Percentiles rank a stretch among this genome's conserved stretches.
Conservation (phyloP, 306 rosid species). For the Gastrolobium villosum region DNA sequence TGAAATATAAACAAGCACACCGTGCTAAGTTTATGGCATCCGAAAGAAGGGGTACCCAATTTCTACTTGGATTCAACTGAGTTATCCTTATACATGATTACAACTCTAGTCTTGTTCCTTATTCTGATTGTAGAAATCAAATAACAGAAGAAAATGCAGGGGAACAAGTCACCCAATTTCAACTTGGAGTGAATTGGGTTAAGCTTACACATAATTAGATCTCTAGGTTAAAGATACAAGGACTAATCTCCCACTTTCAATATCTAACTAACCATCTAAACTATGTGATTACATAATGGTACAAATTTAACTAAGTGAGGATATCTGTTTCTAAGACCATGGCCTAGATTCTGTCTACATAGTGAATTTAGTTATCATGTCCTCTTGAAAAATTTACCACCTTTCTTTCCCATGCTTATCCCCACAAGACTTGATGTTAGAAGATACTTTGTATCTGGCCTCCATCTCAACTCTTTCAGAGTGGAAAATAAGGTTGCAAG, state of each 20-base stretch:
- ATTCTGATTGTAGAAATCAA: conserved; percentile 14
- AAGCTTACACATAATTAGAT: conserved; percentile 52
- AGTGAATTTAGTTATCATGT: conserved; percentile 53
- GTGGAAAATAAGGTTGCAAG: conserved; percentile 68
- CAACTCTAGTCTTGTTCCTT: conserved; percentile 36
- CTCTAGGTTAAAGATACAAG: conserved; percentile 29
- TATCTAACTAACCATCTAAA: conserved; percentile 56
- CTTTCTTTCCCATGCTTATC: conserved; percentile 77
- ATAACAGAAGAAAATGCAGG: conserved; percentile 26
- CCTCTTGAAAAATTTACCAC: conserved; percentile 78
- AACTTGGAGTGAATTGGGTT: conserved; percentile 30
- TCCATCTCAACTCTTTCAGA: conserved; percentile 87
- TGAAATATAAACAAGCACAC: not conserved
- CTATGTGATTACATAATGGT: conserved; percentile 47
- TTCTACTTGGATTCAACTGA: conserved; percentile 1
- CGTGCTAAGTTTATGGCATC: not conserved
- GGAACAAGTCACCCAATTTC: conserved; percentile 43
- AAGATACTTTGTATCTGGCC: conserved; percentile 75
- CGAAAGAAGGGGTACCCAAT: conserved; percentile 11
- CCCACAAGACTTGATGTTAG: conserved; percentile 65
- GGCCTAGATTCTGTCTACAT: conserved; percentile 48
- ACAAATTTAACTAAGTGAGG: conserved; percentile 51
- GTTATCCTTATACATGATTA: conserved; percentile 34
- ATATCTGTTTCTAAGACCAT: conserved; percentile 47
- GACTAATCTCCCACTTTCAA: conserved; percentile 32